Percentiles rank a stretch among this genome's conserved stretches.
Evolutionary conservation across 2,329 filamentous ascomycete genomes (phyloP).

Genomic region (Lachnellula arida): DNA sequence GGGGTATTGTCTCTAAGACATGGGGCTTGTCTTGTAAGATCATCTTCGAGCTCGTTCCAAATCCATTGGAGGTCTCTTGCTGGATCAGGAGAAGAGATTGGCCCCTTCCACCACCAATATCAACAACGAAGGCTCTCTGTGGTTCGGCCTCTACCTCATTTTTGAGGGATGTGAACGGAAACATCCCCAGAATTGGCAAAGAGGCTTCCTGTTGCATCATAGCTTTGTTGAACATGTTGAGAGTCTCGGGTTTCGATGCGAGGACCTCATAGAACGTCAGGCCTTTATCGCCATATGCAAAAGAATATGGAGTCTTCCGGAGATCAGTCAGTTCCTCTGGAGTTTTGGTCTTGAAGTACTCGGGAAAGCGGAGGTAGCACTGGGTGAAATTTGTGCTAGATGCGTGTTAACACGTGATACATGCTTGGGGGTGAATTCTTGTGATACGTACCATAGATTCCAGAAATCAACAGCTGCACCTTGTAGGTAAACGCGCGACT

Average conservation of each 20-base stretch:
- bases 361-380: conserved; percentile 5
- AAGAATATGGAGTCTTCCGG: conserved; percentile 19
- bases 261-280: conserved; percentile 22
- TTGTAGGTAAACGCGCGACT: conserved; percentile 16
- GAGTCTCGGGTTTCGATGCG: conserved; percentile 5
- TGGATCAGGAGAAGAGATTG: conserved; percentile 29
- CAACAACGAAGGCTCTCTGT: conserved; percentile 26
- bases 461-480: conserved; percentile 19
- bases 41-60: conserved; percentile 10
- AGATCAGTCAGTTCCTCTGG: conserved; percentile 13
- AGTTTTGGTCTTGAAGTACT: conserved; percentile 17
- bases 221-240: conserved; percentile 19
- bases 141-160: conserved; percentile 21
- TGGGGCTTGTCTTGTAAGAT: conserved; percentile 29
- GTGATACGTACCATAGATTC: conserved; percentile 18
- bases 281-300: conserved; percentile 15
- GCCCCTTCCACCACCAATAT: conserved; percentile 21
- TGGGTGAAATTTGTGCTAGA: conserved; percentile 10
- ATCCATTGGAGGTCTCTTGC: conserved; percentile 13
- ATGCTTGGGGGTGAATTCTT: neutral
- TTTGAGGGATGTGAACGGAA: conserved; percentile 14
- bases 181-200: conserved; percentile 20
- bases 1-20: conserved; percentile 16
- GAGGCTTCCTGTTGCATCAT: conserved; percentile 15
- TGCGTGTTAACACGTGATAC: neutral